These are phyloP conservation scores for Alternaria infectoria DNA, from an alignment of 2,329 filamentous ascomycete genomes.

Conservation along the genomic window DNA sequence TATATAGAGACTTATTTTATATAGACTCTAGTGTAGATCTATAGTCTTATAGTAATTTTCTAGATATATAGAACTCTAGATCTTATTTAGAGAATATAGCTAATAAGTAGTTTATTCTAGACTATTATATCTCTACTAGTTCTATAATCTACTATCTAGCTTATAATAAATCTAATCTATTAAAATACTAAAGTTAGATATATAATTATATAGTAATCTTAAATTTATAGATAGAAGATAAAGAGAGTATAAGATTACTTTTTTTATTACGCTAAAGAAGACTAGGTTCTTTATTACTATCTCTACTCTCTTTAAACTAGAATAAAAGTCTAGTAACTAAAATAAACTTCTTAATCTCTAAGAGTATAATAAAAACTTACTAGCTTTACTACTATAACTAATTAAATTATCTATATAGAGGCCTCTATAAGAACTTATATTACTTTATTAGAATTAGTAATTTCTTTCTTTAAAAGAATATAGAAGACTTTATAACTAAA, in stretches of 20 bases:
- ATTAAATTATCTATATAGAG: conserved; percentile 1
- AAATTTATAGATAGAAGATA: neutral
- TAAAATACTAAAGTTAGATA: neutral
- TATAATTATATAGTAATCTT: neutral
- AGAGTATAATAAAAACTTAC: neutral
- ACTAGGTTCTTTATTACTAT: neutral
- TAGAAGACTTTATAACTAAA: neutral
- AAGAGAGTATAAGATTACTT: neutral
- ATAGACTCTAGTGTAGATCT: neutral
- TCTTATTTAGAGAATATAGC: neutral
- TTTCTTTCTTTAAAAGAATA: conserved; percentile 1
- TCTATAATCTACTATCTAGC: neutral
- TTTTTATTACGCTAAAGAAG: neutral
- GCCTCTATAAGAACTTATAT: neutral
- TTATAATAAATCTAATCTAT: neutral
- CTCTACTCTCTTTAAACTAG: neutral
- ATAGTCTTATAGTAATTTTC: neutral
- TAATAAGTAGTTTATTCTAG: neutral
- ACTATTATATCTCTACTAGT: neutral
- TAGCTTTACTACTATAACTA: conserved; percentile 3
- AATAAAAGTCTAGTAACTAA: neutral
- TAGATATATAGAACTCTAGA: neutral
- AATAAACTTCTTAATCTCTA: neutral
- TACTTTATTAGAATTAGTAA: neutral
- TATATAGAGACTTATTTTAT: neutral